Evolutionary conservation across 2,329 filamentous ascomycete species (phyloP), one percentile per base, ranked within the genome.

Genomic region (Xylaria sp.): DNA sequence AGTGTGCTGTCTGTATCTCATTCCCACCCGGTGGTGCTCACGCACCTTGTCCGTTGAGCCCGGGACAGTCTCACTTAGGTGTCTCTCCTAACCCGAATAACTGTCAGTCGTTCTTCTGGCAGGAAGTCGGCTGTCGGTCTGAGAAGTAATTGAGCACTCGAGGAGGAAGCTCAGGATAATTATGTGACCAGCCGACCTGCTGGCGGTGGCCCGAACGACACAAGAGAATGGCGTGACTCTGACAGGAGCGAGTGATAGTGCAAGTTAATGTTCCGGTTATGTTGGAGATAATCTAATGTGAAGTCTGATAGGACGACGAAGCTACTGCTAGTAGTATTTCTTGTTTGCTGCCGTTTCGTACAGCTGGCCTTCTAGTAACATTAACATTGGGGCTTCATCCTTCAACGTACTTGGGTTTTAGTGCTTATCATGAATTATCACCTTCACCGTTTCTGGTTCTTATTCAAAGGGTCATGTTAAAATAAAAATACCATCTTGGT

Each of bases 21-120:
- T 69, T 69, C 41, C 67, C 67, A 18, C 64, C 64, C 3, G 67
- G 67, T 13, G 67, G 67, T 10, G 67, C 67, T 18, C 63, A 67
- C 23, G 67, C 64, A 0, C 67, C 67, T 25, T 67, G 64, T 9
- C 67, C 64, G 13, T 33, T 67, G 28, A 69, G 60, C 43, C 68
- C 58, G 5, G 64, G 68, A n/a, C 60, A 70, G 56, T 62, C 68
- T 56, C 64, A 70, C 46, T 20, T 70, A 41, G 64, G 64, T 8
- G 23, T 67, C 15, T 63, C 64, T 5, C 23, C 54, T 12, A 70
- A 67, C 31, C 64, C 60, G 7, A 64, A 70, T 36, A 62, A 67
- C 33, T 70, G 62, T n/a, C 64, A 70, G 41, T 62, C 64, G 12
- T 70, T 70, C 56, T 62, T 56, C 20, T 70, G 55, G 64, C 28